A percentile compares a stretch with the other conserved stretches of the same genome.
Conservation (phyloP, 2,329 filamentous ascomycete genomes). For the Pezicula carpinea region DNA sequence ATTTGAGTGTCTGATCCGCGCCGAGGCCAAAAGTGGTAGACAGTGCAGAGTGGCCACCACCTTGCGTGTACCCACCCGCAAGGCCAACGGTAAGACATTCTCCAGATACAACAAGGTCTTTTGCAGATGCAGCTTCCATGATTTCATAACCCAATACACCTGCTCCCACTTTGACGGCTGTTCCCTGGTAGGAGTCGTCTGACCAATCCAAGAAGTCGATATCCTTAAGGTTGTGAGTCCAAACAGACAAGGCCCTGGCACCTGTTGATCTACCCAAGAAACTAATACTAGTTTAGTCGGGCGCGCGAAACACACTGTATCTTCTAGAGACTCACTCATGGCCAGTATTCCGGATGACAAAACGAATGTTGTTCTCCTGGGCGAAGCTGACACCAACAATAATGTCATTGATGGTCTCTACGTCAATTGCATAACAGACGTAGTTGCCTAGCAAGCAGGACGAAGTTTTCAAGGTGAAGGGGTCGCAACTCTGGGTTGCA, state of each 20-base stretch:
- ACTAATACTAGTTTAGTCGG: conserved; percentile 25
- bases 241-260: conserved; percentile 39
- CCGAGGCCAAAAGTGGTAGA: conserved; percentile 48
- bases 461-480: background rate
- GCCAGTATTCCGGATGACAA: conserved; percentile 38
- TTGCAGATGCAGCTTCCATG: conserved; percentile 35
- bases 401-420: conserved; percentile 3
- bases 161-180: conserved; percentile 29
- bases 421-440: conserved; percentile 17
- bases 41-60: conserved; percentile 54
- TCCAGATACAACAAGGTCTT: conserved; percentile 43
- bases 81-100: conserved; percentile 40
- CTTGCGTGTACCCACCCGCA: conserved; percentile 48
- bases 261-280: conserved; percentile 42
- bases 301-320: background rate
- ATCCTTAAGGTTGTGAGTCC: conserved; percentile 42
- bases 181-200: conserved; percentile 26
- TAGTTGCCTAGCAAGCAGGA: conserved; percentile 6
- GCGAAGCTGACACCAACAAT: conserved; percentile 28
- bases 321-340: conserved; percentile 29
- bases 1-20: conserved; percentile 54
- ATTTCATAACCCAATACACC: conserved; percentile 38
- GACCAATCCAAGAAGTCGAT: conserved; percentile 32
- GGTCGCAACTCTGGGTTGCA: conserved; percentile 4
- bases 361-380: conserved; percentile 24